A percentile compares a stretch with the other conserved stretches of the same genome.
phyloP scores from a whole-genome alignment of 140 eudicot species.

The Anethum foeniculum region DNA sequence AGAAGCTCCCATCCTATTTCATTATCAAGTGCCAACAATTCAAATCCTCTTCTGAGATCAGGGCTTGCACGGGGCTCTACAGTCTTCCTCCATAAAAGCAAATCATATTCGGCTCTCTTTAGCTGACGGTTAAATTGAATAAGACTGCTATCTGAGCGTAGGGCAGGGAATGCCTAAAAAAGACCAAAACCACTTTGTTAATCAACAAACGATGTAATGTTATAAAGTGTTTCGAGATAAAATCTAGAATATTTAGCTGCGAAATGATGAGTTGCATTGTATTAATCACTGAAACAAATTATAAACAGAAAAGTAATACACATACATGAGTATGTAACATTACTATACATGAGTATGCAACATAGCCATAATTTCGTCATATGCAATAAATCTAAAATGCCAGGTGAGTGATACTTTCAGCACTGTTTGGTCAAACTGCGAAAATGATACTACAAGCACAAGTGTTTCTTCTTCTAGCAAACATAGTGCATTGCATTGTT shows the following conservation, averaged over 20 bases:
- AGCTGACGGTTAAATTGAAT: constrained; percentile 96
- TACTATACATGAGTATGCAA: neutral
- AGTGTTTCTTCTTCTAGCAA: neutral
- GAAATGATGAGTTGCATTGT: neutral
- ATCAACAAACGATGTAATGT: neutral
- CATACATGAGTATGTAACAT: neutral
- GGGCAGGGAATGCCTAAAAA: constrained; percentile 69
- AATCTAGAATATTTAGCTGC: neutral
- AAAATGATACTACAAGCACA: neutral
- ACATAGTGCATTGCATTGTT: neutral
- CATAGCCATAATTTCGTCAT: neutral
- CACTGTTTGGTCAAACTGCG: neutral
- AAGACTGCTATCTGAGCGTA: constrained; percentile 70
- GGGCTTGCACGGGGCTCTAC: constrained; percentile 88
- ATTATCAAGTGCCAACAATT: constrained; percentile 76
- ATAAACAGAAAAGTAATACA: neutral
- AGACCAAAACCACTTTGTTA: neutral
- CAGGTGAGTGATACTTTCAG: neutral
- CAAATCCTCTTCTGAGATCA: constrained; percentile 77
- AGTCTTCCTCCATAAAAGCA: constrained; percentile 68
- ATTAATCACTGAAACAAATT: neutral
- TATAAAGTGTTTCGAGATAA: neutral
- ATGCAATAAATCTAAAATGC: neutral
- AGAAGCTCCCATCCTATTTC: constrained; percentile 97
- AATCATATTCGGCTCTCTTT: constrained; percentile 75